A percentile compares a stretch with the other conserved stretches of the same genome.
Evolutionary conservation across 2,329 filamentous ascomycete genomes (phyloP).

Genomic region (Fusarium sp.): DNA sequence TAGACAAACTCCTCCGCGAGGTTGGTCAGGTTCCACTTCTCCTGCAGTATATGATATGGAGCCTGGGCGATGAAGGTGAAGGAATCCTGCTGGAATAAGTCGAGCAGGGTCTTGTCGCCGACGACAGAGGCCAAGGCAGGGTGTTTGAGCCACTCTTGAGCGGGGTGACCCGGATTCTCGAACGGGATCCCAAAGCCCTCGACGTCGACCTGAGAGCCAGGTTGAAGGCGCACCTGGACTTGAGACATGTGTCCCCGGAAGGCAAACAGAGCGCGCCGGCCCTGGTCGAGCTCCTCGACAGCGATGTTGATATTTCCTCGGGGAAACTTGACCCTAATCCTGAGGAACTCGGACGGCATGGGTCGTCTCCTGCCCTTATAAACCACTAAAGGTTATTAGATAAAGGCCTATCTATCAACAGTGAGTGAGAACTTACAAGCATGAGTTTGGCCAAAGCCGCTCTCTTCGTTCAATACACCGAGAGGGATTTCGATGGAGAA

Average conservation of each 20-base stretch:
- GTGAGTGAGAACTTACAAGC: no score
- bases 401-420: no score
- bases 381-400: no score
- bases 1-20: background rate
- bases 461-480: no score
- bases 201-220: background rate
- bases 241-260: background rate
- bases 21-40: background rate
- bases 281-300: background rate
- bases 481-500: no score
- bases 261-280: no score
- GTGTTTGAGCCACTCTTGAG: background rate
- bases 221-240: background rate
- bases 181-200: background rate
- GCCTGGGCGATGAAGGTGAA: constrained; percentile 1
- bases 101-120: constrained; percentile 7
- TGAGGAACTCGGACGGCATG: background rate
- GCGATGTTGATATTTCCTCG: background rate
- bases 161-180: background rate
- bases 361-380: no score
- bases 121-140: background rate
- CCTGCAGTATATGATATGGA: background rate
- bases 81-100: constrained; percentile 1
- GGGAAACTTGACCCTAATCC: background rate
- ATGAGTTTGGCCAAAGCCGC: no score